Evolutionary conservation across 192 early-diverging fungal species (phyloP).

Genomic region (Oehlia diaphana): DNA sequence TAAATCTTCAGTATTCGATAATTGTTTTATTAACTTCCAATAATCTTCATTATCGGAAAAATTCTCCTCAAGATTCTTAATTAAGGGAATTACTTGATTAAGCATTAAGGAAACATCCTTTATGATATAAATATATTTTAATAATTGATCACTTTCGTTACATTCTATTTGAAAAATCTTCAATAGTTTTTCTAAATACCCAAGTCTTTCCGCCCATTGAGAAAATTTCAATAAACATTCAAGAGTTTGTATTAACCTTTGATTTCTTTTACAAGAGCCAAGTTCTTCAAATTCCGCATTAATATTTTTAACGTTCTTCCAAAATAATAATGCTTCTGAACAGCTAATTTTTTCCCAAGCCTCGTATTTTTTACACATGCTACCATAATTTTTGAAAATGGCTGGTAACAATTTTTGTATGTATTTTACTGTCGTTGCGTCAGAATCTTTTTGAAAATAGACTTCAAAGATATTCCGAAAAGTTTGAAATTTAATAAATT

Average conservation of each 20-base stretch:
- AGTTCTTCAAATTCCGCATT: not conserved
- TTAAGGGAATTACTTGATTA: not conserved
- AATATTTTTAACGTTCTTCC: conserved; percentile 21
- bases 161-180: not conserved
- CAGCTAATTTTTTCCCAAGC: not conserved
- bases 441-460: not conserved
- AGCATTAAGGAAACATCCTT: not conserved
- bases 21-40: conserved; percentile 8
- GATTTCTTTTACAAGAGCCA: not conserved
- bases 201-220: not conserved
- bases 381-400: not conserved
- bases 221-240: not conserved
- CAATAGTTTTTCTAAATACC: not conserved
- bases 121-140: not conserved
- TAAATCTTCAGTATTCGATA: not conserved
- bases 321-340: not conserved
- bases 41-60: not conserved
- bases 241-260: not conserved
- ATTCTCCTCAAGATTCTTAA: not conserved
- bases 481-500: not conserved
- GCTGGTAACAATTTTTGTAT: not conserved
- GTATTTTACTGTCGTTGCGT: not conserved
- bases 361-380: not conserved
- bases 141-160: too few relatives aligned
- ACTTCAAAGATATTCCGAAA: conserved; percentile 16